These are phyloP conservation scores for Microdochium trichocladiopsis DNA, from an alignment of 2,329 filamentous ascomycete genomes.

Conservation along the genomic window DNA sequence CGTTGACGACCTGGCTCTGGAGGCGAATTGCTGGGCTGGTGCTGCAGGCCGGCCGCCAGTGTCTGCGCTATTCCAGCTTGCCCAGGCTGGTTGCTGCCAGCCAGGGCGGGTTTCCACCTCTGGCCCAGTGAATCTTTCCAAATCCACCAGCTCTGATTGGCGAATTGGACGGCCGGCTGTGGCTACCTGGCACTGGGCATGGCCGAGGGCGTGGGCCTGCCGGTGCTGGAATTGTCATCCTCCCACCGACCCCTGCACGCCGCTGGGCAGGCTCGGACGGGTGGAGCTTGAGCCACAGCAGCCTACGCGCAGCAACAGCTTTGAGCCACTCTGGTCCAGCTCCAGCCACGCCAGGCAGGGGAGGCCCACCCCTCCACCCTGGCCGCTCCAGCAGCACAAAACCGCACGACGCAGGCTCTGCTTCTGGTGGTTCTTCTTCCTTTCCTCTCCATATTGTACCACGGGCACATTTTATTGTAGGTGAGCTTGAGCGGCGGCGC, in stretches of 20 bases:
- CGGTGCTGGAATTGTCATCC: too few relatives aligned
- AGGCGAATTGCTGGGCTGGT: neutral
- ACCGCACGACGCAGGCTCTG: slow-evolving; percentile 1
- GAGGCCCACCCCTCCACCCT: too few relatives aligned
- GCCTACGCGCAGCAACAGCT: neutral
- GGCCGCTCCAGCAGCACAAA: neutral
- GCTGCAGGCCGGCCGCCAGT: neutral
- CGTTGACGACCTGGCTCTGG: neutral
- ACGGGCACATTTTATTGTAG: slow-evolving; percentile 66
- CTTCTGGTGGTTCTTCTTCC: slow-evolving; percentile 27
- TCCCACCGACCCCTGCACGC: too few relatives aligned
- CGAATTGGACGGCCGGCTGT: neutral
- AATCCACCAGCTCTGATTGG: neutral
- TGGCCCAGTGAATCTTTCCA: neutral
- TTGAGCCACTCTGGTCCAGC: too few relatives aligned
- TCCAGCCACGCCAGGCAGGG: neutral
- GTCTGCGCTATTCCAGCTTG: neutral
- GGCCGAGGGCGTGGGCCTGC: too few relatives aligned
- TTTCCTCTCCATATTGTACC: slow-evolving; percentile 51
- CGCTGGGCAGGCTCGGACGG: neutral
- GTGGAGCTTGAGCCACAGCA: neutral
- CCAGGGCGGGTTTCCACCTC: neutral
- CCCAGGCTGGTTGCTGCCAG: neutral
- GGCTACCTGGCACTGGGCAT: neutral
- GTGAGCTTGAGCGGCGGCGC: slow-evolving; percentile 50